These are phyloP conservation scores for Cenococcum geophilum DNA, from an alignment of 495 filamentous ascomycete genomes.

Conservation along the genomic window DNA sequence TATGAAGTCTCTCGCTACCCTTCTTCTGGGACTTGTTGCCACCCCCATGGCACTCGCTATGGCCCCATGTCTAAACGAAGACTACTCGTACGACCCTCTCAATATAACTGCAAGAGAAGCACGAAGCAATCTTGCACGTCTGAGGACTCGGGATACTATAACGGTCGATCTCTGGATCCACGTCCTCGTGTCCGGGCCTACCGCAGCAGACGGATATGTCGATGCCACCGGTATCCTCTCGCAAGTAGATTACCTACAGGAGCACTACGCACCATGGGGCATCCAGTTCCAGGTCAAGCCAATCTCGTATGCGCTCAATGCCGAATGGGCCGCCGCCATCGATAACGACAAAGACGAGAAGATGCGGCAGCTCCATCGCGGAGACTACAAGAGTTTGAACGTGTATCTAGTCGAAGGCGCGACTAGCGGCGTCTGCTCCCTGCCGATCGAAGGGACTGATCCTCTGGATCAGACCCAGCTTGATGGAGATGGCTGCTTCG, in stretches of 20 bases:
- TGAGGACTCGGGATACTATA: slow-evolving; percentile 10
- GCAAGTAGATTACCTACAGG: slow-evolving; percentile 25
- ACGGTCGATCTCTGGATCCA: slow-evolving; percentile 26
- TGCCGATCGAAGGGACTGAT: slow-evolving; percentile 3
- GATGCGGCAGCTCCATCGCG: slow-evolving; percentile 47
- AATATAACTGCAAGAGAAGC: slow-evolving; percentile 12
- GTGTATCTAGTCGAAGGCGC: slow-evolving; percentile 25
- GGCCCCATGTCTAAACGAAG: slow-evolving; percentile 14
- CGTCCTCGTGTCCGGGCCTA: slow-evolving; percentile 13
- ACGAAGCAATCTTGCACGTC: slow-evolving; percentile 3
- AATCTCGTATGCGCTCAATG: slow-evolving; percentile 17
- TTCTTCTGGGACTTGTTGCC: slow-evolving; percentile 8
- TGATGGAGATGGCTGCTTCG: slow-evolving; percentile 22
- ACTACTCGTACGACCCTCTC: slow-evolving; percentile 7
- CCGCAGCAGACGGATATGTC: slow-evolving; percentile 6
- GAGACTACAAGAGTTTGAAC: slow-evolving; percentile 51
- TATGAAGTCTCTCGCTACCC: slow-evolving; percentile 16
- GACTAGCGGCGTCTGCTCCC: slow-evolving; percentile 17
- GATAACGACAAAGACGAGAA: slow-evolving; percentile 14
- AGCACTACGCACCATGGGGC: slow-evolving; percentile 21
- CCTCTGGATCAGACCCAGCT: slow-evolving; percentile 13
- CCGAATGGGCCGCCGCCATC: slow-evolving; percentile 19
- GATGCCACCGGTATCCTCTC: slow-evolving; percentile 1
- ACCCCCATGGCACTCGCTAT: not conserved
- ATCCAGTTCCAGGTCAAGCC: slow-evolving; percentile 21